phyloP scores from a whole-genome alignment of 2,329 filamentous ascomycete species.

The Boeremia exigua region DNA sequence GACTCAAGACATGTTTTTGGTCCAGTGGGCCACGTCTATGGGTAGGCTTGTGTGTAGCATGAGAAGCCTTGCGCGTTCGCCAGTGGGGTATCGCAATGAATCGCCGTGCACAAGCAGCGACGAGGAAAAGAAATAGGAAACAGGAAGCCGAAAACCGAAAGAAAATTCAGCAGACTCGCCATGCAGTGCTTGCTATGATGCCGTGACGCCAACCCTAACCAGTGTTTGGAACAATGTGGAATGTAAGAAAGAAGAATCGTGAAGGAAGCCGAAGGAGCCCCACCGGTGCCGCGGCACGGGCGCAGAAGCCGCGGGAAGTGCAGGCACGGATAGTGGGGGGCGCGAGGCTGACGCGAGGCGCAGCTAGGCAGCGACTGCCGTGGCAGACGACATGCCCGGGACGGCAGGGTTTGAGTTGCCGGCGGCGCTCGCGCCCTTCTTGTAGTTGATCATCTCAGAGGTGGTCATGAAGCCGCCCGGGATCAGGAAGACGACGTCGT shows the following conservation, averaged over 20 bases:
- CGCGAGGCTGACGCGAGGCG: conserved; percentile 6
- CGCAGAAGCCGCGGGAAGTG: not conserved
- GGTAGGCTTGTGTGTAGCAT: conserved; percentile 35
- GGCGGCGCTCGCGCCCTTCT: conserved; percentile 27
- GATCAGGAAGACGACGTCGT: conserved; percentile 65
- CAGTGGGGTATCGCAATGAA: conserved; percentile 39
- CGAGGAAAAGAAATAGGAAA: conserved; percentile 4
- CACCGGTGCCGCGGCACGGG: conserved; percentile 4
- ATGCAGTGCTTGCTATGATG: conserved; percentile 8
- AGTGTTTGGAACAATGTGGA: not conserved
- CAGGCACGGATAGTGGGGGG: conserved; percentile 3
- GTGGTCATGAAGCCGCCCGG: conserved; percentile 66
- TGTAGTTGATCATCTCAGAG: conserved; percentile 58
- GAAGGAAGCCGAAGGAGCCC: not conserved
- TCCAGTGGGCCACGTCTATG: conserved; percentile 39
- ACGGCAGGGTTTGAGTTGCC: conserved; percentile 11
- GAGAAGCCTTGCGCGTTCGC: conserved; percentile 44
- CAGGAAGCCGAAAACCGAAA: not conserved
- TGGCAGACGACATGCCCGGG: conserved; percentile 10
- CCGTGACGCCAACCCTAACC: conserved; percentile 10
- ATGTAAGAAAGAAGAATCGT: not conserved
- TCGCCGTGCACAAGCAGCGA: not conserved
- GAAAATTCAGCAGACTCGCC: not conserved
- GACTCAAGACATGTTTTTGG: conserved; percentile 34
- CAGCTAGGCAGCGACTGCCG: conserved; percentile 30